Evolutionary conservation across 441 rosid species (phyloP).

Genomic region (Pelargonium citronellum): DNA sequence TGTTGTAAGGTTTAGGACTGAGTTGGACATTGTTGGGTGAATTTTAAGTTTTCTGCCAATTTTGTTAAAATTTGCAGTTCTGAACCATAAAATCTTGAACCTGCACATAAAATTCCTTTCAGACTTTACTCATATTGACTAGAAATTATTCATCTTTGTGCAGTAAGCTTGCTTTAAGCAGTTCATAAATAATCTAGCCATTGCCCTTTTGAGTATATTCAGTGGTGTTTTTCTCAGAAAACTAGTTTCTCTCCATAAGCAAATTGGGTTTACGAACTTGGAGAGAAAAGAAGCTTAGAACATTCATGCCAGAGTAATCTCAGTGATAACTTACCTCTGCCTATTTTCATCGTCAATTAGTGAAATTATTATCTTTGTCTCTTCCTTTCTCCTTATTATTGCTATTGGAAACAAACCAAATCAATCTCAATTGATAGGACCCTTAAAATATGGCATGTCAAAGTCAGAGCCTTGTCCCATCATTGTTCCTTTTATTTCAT

Average conservation of each 20-base stretch:
- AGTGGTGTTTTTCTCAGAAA: no score
- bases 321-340: background rate
- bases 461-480: background rate
- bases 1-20: background rate
- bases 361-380: background rate
- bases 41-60: background rate
- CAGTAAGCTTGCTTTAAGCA: no score
- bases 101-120: no score
- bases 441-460: conserved; percentile 2
- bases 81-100: background rate
- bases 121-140: no score
- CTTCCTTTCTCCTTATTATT: background rate
- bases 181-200: no score
- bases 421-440: background rate
- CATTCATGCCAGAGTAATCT: no score
- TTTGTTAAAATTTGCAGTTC: background rate
- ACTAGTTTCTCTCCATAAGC: no score
- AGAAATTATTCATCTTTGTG: no score
- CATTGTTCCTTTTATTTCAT: background rate
- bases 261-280: no score
- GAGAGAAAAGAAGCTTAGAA: no score
- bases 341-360: background rate
- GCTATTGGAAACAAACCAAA: background rate
- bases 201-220: no score
- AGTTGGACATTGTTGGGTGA: background rate